Conservation (phyloP, 1,284 basidiomycete genomes). For the Macrocybe sp. region DNA sequence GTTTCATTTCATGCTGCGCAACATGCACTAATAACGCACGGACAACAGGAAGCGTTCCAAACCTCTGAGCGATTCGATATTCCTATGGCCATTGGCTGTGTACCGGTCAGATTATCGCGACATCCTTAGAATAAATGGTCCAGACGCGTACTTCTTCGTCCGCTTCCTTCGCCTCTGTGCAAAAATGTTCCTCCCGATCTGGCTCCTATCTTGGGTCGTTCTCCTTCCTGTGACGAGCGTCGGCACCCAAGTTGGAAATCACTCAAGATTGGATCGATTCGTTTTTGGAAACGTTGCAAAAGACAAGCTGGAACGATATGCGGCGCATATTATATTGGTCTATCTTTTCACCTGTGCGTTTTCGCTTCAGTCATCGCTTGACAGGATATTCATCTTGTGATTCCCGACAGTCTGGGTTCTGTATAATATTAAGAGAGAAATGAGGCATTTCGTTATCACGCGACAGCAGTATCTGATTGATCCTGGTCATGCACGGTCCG, state of each 20-base stretch:
- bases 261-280: conserved; percentile 68
- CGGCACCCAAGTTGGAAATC: conserved; percentile 40
- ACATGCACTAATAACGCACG: not conserved
- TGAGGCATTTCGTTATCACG: conserved; percentile 73
- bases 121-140: conserved; percentile 74
- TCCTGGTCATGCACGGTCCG: conserved; percentile 62
- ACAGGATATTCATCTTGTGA: not conserved
- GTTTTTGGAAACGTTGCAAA: conserved; percentile 76
- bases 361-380: not conserved
- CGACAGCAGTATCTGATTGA: conserved; percentile 86
- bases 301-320: conserved; percentile 53
- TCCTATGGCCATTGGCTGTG: conserved; percentile 59
- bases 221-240: conserved; percentile 68
- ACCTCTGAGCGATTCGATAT: conserved; percentile 37
- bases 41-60: conserved; percentile 47
- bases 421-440: conserved; percentile 78
- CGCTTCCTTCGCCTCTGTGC: conserved; percentile 84
- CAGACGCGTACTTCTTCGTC: conserved; percentile 93
- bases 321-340: conserved; percentile 71
- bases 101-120: conserved; percentile 54
- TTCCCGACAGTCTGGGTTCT: conserved; percentile 67
- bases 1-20: conserved; percentile 14
- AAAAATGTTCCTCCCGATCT: conserved; percentile 79
- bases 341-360: conserved; percentile 72
- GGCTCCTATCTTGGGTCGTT: conserved; percentile 69